Base-by-base conservation (phyloP, 768 basidiomycete species). In the Suillus alpinus region DNA sequence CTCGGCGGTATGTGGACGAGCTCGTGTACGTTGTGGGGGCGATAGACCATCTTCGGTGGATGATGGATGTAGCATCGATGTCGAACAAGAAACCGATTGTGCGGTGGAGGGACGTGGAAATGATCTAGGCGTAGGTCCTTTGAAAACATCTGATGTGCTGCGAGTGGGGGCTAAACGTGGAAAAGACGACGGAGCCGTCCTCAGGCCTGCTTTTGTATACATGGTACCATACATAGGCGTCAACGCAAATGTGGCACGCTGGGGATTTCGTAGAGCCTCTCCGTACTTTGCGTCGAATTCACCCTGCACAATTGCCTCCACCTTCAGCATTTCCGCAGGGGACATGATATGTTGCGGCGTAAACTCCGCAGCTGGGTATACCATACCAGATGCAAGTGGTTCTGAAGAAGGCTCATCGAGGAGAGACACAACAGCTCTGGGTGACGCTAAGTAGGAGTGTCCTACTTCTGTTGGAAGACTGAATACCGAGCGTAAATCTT, bases 341-440 rank as follows among this genome's bases (percentile, higher is more conserved):
- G 86, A 84, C 81, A 89, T 81, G 62, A 89, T 89, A 43, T 82
- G 82, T 68, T 87, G 85, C 8, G 86, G 85, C 5, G 74, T 77
- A 69, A 86, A 86, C 32, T 87, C 86, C 16, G 72, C 64, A 4
- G 65, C 62, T 9, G 67, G 67, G 14, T 61, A 58, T 6, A 63
- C 62, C 51, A 78, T 77, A 60, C 78, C 80, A 47, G 63, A 68
- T 6, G 78, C 76, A n/a, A 64, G 63, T n/a, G 65, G 61, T 39
- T 81, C 79, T 36, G 71, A 64, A 56, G 69, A 66, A 52, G 64
- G 61, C 60, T 83, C 83, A 39, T 86, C 86, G 78, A 82, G 83
- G 62, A 81, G 79, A 12, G 81, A 82, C 31, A 75, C 62, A 16
- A 60, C 26, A 26, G 41, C 23, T 32, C 59, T 67, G 13, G 73